These are phyloP conservation scores for Dipteronia sinensis DNA, from an alignment of 345 rosid species.

Conservation along the genomic window DNA sequence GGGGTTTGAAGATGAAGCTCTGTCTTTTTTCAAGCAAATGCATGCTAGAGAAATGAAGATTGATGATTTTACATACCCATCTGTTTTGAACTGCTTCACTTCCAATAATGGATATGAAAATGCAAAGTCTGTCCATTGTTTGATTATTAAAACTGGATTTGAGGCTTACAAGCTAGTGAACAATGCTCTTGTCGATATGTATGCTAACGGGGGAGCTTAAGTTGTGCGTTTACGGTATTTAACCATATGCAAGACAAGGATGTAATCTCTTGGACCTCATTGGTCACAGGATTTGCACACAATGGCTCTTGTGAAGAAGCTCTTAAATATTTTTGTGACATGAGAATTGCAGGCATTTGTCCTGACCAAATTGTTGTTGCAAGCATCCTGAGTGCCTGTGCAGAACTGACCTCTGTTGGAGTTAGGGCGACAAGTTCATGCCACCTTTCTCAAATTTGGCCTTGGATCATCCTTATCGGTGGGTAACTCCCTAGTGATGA, in stretches of 20 bases:
- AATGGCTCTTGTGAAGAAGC: constrained; percentile 66
- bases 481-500: constrained; percentile 70
- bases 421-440: constrained; percentile 87
- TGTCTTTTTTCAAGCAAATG: constrained; percentile 63
- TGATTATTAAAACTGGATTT: constrained; percentile 74
- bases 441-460: constrained; percentile 55
- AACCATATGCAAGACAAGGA: constrained; percentile 64
- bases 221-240: constrained; percentile 60
- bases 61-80: constrained; percentile 70
- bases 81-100: constrained; percentile 70
- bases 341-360: constrained; percentile 54
- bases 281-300: constrained; percentile 75
- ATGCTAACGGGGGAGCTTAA: constrained; percentile 67
- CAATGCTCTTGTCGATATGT: constrained; percentile 89
- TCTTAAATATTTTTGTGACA: constrained; percentile 58
- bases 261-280: constrained; percentile 89
- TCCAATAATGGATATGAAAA: constrained; percentile 40
- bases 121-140: constrained; percentile 65
- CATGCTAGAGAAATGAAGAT: constrained; percentile 53
- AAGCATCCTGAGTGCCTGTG: constrained; percentile 69
- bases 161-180: constrained; percentile 59
- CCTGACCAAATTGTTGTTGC: constrained; percentile 69
- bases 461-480: constrained; percentile 62
- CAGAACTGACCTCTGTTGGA: constrained; percentile 72
- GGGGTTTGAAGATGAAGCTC: constrained; percentile 66